Evolutionary conservation across 1,139 yeast species (phyloP), one percentile per base, ranked within the genome.

Genomic region (Sugiyamaella pinicola): DNA sequence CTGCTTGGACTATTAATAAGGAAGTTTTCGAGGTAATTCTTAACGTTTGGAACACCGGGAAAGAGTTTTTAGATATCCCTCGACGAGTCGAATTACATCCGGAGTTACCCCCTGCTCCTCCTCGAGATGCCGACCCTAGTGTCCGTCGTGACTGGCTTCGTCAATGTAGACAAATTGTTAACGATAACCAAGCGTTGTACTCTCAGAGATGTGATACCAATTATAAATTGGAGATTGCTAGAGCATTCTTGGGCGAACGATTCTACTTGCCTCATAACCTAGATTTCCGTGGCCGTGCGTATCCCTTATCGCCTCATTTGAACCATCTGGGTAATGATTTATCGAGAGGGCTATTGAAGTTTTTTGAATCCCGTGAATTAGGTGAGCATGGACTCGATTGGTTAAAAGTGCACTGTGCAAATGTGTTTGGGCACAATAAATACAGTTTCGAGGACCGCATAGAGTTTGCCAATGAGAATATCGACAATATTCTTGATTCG

Each of bases 241-340:
- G 99, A 61, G 97, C 96, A 0, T 89, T 85, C 63, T 54, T 74
- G 39, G 77, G 77, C 8, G 99, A 93, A 69, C 85, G 87, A 65
- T 83, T 93, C 65, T 91, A 83, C 68, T 88, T 91, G 74, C 98
- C 99, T 4, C 97, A 93, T 68, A 90, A 90, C 63, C 75, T 93
- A 51, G 99, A 93, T 69, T 91, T 91, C 68, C 79, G 99, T 69
- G 99, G 99, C 5, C 83, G 99, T 64, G 96, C 98, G 0, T 93
- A 93, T 66, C 98, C 99, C 4, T 73, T 93, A 45, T 85, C 96
- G 1, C 95, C 96, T 1, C 83, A 81, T 62, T 74, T 82, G 58
- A 81, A 81, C 57, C 98, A 93, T 70, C 75, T 93, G 61, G 98
- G 98, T 59, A 87, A 87, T 65, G 99, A 93, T 71, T 74, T 91